These are phyloP conservation scores for Aspergillus floridensis DNA, from an alignment of 2,329 filamentous ascomycete genomes.

Conservation along the genomic window DNA sequence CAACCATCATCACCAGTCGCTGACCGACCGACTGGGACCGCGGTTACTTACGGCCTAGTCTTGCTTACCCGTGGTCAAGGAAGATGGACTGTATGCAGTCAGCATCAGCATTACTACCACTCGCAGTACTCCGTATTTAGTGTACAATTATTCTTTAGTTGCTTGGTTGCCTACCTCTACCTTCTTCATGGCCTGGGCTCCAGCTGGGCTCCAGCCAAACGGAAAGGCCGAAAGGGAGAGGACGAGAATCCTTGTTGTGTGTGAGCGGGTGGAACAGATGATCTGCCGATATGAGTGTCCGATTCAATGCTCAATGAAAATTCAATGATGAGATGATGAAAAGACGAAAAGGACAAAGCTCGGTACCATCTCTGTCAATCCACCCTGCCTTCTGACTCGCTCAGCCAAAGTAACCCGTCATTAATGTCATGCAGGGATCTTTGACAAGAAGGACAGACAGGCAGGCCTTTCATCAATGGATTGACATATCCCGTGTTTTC, in stretches of 20 bases:
- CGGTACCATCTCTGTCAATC: slow-evolving; percentile 2
- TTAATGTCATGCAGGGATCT: slow-evolving; percentile 4
- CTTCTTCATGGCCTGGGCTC: background rate
- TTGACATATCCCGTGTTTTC: slow-evolving; percentile 1
- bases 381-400: background rate
- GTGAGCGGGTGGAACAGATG: background rate
- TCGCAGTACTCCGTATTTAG: no score
- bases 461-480: background rate
- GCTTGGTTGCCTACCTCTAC: no score
- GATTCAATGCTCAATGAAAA: background rate
- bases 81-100: background rate
- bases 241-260: background rate
- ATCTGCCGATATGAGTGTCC: background rate
- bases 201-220: background rate
- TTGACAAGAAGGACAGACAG: background rate
- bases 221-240: background rate
- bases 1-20: background rate
- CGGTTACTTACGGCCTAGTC: background rate
- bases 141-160: no score
- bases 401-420: background rate
- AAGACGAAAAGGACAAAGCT: background rate
- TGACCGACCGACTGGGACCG: background rate
- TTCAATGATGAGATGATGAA: background rate
- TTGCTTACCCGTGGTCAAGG: no score
- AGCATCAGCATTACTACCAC: background rate